Evolutionary conservation across 352 stramenopile species (phyloP).

Genomic region (Phytophthora tubulina): DNA sequence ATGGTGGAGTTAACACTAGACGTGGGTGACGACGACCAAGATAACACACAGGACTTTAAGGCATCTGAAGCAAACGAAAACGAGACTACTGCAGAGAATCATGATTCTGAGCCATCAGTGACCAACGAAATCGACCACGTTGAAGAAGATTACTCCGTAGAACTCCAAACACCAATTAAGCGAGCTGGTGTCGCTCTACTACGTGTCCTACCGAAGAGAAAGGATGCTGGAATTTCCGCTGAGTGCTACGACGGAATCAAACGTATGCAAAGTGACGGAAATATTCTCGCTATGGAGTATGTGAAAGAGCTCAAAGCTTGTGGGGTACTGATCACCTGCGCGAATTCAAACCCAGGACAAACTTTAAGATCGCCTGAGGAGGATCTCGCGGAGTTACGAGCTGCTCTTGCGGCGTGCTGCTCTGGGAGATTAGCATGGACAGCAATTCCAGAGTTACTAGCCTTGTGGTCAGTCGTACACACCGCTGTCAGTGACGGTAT

Average conservation of each 20-base stretch:
- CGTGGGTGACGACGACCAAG: conserved; percentile 17
- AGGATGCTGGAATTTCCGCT: conserved; percentile 11
- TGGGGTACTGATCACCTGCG: conserved; percentile 20
- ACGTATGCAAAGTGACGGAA: conserved; percentile 16
- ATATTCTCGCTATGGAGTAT: conserved; percentile 13
- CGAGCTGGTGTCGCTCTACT: conserved; percentile 20
- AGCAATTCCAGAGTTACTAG: conserved; percentile 16
- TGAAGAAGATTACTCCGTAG: conserved; percentile 17
- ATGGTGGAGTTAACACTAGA: conserved; percentile 28
- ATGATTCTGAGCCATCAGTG: conserved; percentile 15
- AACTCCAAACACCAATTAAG: conserved; percentile 15
- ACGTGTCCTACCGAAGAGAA: conserved; percentile 6
- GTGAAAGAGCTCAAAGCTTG: conserved; percentile 21
- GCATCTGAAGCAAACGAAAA: conserved; percentile 7
- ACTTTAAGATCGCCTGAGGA: conserved; percentile 6
- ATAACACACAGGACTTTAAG: conserved; percentile 6
- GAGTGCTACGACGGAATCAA: conserved; percentile 22
- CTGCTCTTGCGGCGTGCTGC: conserved; percentile 13
- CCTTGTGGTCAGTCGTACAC: conserved; percentile 28
- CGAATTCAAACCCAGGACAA: neutral
- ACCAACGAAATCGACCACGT: conserved; percentile 27
- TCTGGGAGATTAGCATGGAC: conserved; percentile 10
- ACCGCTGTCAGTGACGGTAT: conserved; percentile 13
- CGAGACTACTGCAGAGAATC: conserved; percentile 18
- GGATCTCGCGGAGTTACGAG: conserved; percentile 24